Evolutionary conservation across 2,329 filamentous ascomycete species (phyloP).

Genomic region (Pestalotiopsis fici): DNA sequence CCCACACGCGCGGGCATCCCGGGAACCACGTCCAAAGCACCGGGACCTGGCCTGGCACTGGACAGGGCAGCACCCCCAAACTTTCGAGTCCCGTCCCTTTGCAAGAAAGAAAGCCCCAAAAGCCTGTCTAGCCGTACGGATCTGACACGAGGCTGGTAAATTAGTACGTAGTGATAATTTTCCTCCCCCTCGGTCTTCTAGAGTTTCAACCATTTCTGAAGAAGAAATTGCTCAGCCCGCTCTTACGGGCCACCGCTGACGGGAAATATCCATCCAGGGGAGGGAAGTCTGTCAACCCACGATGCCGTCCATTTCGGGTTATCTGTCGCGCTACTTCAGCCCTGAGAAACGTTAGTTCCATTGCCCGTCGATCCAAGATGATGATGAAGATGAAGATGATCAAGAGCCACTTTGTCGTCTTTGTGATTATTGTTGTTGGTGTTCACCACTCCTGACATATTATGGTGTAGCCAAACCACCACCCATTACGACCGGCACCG

Average conservation of each 20-base stretch:
- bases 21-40: slow-evolving; percentile 1
- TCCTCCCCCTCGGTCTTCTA: neutral
- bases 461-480: slow-evolving; percentile 33
- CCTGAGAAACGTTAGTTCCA: slow-evolving; percentile 29
- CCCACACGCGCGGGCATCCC: slow-evolving; percentile 3
- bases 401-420: neutral
- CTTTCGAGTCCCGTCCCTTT: neutral
- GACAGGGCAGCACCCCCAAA: too few relatives aligned
- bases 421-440: neutral
- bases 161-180: neutral
- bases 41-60: neutral
- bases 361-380: neutral
- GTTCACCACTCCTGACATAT: slow-evolving; percentile 12
- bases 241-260: slow-evolving; percentile 6
- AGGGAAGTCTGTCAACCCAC: slow-evolving; percentile 8
- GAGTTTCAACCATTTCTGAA: neutral
- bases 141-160: neutral
- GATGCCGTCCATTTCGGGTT: slow-evolving; percentile 30
- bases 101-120: neutral
- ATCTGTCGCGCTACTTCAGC: slow-evolving; percentile 26
- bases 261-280: neutral
- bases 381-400: neutral
- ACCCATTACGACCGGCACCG: slow-evolving; percentile 39
- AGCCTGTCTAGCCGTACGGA: neutral
- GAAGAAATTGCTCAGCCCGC: neutral